These are phyloP conservation scores for Acacia acuminata DNA, from an alignment of 306 rosid genomes.

Conservation along the genomic window DNA sequence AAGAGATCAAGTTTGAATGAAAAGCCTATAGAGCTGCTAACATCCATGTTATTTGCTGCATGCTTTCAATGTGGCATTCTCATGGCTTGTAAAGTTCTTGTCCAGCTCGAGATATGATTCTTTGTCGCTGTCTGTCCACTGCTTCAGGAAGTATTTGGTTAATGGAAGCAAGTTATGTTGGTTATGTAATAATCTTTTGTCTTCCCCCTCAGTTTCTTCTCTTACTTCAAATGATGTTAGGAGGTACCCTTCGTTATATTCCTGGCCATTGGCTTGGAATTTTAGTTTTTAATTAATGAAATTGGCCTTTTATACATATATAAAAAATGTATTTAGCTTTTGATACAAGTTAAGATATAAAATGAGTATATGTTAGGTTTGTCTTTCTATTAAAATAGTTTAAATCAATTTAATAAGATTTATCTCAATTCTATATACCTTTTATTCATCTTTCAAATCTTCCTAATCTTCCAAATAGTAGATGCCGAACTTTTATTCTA, in stretches of 20 bases:
- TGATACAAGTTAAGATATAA: background rate
- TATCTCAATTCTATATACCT: no score
- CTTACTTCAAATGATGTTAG: background rate
- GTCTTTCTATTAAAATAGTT: no score
- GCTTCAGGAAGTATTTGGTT: background rate
- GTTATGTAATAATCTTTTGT: background rate
- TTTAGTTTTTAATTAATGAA: background rate
- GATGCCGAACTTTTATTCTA: no score
- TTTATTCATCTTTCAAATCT: no score
- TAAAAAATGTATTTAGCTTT: background rate
- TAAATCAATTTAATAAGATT: no score
- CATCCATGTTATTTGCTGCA: background rate
- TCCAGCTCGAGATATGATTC: background rate
- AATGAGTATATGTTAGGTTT: background rate
- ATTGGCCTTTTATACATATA: background rate
- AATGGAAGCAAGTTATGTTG: background rate
- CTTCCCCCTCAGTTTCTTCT: background rate
- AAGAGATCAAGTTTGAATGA: background rate
- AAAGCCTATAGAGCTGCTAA: background rate
- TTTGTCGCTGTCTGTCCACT: background rate
- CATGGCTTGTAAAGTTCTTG: background rate
- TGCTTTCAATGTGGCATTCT: background rate
- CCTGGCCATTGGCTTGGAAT: background rate
- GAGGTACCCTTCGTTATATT: background rate
- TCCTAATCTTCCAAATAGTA: no score